These are phyloP conservation scores for Gossypium turneri DNA, from an alignment of 345 rosid genomes.

Conservation along the genomic window DNA sequence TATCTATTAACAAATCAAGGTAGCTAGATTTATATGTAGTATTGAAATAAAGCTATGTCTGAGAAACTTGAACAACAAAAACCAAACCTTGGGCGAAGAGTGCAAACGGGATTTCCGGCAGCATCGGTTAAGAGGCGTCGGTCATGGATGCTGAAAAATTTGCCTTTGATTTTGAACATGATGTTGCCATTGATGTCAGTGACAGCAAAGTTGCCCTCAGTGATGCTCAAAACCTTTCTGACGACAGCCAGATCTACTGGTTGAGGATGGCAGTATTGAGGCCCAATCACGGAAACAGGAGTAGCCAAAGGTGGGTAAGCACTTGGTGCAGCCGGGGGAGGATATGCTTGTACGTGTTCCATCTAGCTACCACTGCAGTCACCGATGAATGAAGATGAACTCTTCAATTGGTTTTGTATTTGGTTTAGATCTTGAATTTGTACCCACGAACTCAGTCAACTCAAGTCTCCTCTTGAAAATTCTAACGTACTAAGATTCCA, in stretches of 20 bases:
- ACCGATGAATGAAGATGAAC: no score
- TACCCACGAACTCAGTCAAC: no score
- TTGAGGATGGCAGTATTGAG: conserved; percentile 7
- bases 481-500: no score
- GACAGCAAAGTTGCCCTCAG: conserved; percentile 15
- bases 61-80: neutral
- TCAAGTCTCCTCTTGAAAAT: no score
- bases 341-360: neutral
- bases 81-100: conserved; percentile 18
- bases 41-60: neutral
- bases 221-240: conserved; percentile 9
- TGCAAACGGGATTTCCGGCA: conserved; percentile 5
- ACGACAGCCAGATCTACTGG: conserved; percentile 10
- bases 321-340: neutral
- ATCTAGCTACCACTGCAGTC: no score
- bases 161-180: conserved; percentile 18
- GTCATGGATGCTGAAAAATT: conserved; percentile 13
- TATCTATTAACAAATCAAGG: neutral
- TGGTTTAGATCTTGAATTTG: no score
- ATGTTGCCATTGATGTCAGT: conserved; percentile 2
- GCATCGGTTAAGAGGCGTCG: conserved; percentile 12
- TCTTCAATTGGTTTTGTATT: no score
- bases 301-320: neutral
- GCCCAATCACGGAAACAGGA: neutral
- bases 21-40: neutral